Evolutionary conservation across 768 basidiomycete species (phyloP).

Genomic region (Amanita pseudoporphyria): DNA sequence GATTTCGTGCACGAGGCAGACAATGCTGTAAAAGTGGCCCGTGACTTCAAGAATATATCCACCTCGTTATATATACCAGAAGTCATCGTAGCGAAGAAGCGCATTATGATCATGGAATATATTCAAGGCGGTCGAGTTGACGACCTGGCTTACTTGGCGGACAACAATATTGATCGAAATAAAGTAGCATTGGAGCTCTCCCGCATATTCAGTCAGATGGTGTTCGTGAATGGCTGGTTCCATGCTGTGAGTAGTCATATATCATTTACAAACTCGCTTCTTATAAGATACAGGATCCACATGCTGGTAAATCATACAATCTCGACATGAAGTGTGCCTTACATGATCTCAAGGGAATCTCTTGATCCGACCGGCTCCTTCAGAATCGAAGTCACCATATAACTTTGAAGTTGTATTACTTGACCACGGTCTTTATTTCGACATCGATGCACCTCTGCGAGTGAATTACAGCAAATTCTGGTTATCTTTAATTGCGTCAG

Average conservation of each 20-base stretch:
- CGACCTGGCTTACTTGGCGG: conserved; percentile 73
- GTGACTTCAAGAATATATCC: conserved; percentile 60
- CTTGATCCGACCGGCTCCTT: conserved; percentile 69
- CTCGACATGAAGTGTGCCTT: neutral
- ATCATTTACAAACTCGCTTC: conserved; percentile 5
- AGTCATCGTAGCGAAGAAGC: conserved; percentile 70
- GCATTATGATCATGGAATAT: conserved; percentile 93
- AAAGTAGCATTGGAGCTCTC: conserved; percentile 87
- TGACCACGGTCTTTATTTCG: conserved; percentile 93
- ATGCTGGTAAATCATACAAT: conserved; percentile 47
- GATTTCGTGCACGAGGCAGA: conserved; percentile 85
- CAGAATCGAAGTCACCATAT: conserved; percentile 62
- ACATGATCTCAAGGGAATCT: conserved; percentile 56
- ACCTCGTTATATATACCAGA: conserved; percentile 85
- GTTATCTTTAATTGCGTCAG: conserved; percentile 76
- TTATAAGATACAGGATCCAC: conserved; percentile 56
- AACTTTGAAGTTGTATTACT: conserved; percentile 95
- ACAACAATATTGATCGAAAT: conserved; percentile 83
- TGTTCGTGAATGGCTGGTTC: conserved; percentile 90
- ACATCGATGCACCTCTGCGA: conserved; percentile 70
- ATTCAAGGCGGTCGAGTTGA: conserved; percentile 86
- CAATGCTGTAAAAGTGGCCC: conserved; percentile 64
- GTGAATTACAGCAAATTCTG: conserved; percentile 84
- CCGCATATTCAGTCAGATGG: conserved; percentile 90
- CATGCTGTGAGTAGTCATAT: conserved; percentile 48